These are phyloP conservation scores for Aspergillus wentii DNA, from an alignment of 495 filamentous ascomycete species.

Conservation along the genomic window DNA sequence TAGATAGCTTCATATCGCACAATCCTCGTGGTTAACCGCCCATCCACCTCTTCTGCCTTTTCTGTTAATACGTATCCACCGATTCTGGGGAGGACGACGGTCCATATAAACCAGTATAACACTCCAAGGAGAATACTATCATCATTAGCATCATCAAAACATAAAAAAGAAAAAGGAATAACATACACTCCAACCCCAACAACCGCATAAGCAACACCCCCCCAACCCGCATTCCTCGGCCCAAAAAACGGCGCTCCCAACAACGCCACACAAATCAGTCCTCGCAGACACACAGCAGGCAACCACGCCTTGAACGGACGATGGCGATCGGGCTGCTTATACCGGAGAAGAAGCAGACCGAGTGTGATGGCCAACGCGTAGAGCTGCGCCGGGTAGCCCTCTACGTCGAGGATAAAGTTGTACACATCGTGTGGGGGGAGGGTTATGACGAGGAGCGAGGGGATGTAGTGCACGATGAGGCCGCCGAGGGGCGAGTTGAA, in stretches of 20 bases:
- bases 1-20: no score
- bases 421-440: conserved; percentile 66
- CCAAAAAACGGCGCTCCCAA: conserved; percentile 35
- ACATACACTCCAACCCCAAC: conserved; percentile 67
- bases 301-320: conserved; percentile 68
- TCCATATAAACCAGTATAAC: conserved; percentile 71
- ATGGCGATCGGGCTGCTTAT: conserved; percentile 52
- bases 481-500: conserved; percentile 65
- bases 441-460: conserved; percentile 59
- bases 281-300: conserved; percentile 35
- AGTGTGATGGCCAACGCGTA: conserved; percentile 53
- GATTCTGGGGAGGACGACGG: conserved; percentile 53
- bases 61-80: conserved; percentile 57
- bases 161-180: conserved; percentile 7
- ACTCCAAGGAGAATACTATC: conserved; percentile 54
- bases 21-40: no score
- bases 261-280: conserved; percentile 26
- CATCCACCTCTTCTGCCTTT: conserved; percentile 50
- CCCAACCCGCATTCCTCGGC: conserved; percentile 42
- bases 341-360: conserved; percentile 59
- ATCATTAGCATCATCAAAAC: conserved; percentile 5
- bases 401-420: conserved; percentile 69
- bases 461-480: conserved; percentile 63
- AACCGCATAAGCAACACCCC: conserved; percentile 60
- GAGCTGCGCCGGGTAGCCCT: conserved; percentile 63